Conservation (phyloP, 2,329 filamentous ascomycete species). For the Elsinoe batatas region DNA sequence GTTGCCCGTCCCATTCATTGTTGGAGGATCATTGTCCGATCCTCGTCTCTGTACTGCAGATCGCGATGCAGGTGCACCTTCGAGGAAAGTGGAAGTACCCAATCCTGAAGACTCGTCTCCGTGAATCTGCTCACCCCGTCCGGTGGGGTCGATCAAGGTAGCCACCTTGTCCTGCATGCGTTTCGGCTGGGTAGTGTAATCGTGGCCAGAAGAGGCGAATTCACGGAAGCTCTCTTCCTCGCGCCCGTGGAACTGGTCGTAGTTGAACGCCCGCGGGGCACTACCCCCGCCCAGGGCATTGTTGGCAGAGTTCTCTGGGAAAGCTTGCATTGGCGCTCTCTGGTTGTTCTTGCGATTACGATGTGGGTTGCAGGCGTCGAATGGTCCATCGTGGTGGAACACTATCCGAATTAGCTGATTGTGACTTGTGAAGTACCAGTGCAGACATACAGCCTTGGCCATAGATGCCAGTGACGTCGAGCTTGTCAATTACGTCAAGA, state of each 20-base stretch:
- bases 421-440: neutral
- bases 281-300: slow-evolving; percentile 84
- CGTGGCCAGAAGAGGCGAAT: slow-evolving; percentile 46
- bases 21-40: slow-evolving; percentile 49
- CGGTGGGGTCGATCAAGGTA: slow-evolving; percentile 54
- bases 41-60: slow-evolving; percentile 67
- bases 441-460: slow-evolving; percentile 69
- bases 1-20: slow-evolving; percentile 26
- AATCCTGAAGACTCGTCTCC: slow-evolving; percentile 75
- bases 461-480: slow-evolving; percentile 94
- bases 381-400: slow-evolving; percentile 95
- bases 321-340: slow-evolving; percentile 90
- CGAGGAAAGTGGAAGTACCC: slow-evolving; percentile 89
- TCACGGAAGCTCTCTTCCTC: slow-evolving; percentile 82
- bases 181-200: slow-evolving; percentile 18
- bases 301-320: slow-evolving; percentile 84
- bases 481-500: slow-evolving; percentile 87
- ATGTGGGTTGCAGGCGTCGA: slow-evolving; percentile 90
- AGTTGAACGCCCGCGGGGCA: slow-evolving; percentile 55
- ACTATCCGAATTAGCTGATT: slow-evolving; percentile 43
- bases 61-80: slow-evolving; percentile 80
- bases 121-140: slow-evolving; percentile 63
- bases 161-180: slow-evolving; percentile 21
- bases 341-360: slow-evolving; percentile 77
- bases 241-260: slow-evolving; percentile 77